Percentiles rank a stretch among this genome's conserved stretches.
Conservation (phyloP, 2,329 filamentous ascomycete genomes). For the Ampelomyces quisqualis region DNA sequence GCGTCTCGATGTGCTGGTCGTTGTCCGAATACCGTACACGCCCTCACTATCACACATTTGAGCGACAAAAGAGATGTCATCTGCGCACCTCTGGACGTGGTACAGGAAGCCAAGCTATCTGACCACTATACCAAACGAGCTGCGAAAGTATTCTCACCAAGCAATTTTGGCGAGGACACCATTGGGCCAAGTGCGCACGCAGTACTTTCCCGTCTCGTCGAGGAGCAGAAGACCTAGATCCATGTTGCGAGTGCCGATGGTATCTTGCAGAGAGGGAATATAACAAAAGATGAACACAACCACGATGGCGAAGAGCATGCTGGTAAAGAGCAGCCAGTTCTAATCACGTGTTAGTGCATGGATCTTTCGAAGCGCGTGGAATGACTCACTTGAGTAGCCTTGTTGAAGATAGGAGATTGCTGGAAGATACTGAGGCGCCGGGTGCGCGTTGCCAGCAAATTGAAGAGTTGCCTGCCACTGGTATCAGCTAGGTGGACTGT, state of each 20-base stretch:
- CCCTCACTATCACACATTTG: too few relatives aligned
- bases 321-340: constrained; percentile 69
- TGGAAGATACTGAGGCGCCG: constrained; percentile 64
- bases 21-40: too few relatives aligned
- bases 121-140: too few relatives aligned
- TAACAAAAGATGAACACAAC: constrained; percentile 69
- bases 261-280: constrained; percentile 62
- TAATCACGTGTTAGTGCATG: constrained; percentile 31
- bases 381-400: constrained; percentile 49
- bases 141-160: constrained; percentile 62
- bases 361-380: neutral
- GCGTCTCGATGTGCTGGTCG: too few relatives aligned
- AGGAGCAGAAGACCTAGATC: constrained; percentile 64
- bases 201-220: constrained; percentile 67
- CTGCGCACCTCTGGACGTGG: too few relatives aligned
- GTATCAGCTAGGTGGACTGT: constrained; percentile 8
- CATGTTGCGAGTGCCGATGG: constrained; percentile 62
- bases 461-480: constrained; percentile 67
- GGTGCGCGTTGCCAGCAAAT: constrained; percentile 68
- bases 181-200: constrained; percentile 60
- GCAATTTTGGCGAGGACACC: constrained; percentile 61
- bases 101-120: too few relatives aligned
- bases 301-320: constrained; percentile 66
- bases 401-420: constrained; percentile 67
- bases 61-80: too few relatives aligned